These are phyloP conservation scores for Podila minutissima DNA, from an alignment of 192 early-diverging fungal species.

Conservation along the genomic window DNA sequence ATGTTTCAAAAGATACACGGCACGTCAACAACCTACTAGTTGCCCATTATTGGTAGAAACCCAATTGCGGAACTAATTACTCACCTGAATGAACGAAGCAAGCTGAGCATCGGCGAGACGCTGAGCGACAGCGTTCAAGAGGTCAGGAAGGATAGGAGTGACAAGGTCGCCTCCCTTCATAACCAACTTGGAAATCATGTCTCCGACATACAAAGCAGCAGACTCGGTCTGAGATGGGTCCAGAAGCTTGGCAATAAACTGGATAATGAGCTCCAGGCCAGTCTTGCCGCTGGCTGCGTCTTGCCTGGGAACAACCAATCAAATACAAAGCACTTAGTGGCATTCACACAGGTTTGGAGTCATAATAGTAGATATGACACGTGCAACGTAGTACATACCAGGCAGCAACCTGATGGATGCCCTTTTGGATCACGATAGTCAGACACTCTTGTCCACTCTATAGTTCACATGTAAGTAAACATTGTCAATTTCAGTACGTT, in stretches of 20 bases:
- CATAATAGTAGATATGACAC: background rate
- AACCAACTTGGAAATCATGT: slow-evolving; percentile 85
- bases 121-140: slow-evolving; percentile 80
- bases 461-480: background rate
- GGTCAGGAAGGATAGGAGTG: slow-evolving; percentile 74
- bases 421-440: slow-evolving; percentile 82
- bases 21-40: background rate
- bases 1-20: background rate
- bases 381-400: slow-evolving; percentile 64
- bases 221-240: slow-evolving; percentile 82
- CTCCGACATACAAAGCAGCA: slow-evolving; percentile 89
- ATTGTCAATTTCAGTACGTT: too few relatives aligned
- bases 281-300: slow-evolving; percentile 57
- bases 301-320: slow-evolving; percentile 24
- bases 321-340: too few relatives aligned
- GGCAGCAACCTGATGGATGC: slow-evolving; percentile 73
- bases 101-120: slow-evolving; percentile 78
- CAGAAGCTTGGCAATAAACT: slow-evolving; percentile 83
- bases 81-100: slow-evolving; percentile 82
- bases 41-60: background rate
- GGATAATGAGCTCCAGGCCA: slow-evolving; percentile 85
- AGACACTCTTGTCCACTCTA: slow-evolving; percentile 87
- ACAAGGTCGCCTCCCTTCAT: slow-evolving; percentile 78
- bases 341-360: background rate
- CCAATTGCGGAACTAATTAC: background rate